A percentile compares a stretch with the other conserved stretches of the same genome.
Conservation (phyloP, 2,329 filamentous ascomycete genomes). For the Microcera coccophila region DNA sequence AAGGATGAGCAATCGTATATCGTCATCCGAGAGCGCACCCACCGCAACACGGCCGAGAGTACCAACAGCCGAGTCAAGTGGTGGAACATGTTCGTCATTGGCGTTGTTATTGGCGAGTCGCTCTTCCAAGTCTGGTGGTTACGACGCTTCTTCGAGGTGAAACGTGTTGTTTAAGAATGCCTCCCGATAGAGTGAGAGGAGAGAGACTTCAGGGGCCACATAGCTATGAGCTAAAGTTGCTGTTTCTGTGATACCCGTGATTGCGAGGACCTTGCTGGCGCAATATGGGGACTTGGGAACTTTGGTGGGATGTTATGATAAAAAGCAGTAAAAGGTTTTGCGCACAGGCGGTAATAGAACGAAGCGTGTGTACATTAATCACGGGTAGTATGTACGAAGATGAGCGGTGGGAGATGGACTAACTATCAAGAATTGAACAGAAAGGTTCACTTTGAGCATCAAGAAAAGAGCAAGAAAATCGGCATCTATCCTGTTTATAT, state of each 20-base stretch:
- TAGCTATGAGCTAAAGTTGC: constrained; percentile 1
- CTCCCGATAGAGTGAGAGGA: not conserved
- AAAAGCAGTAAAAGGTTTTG: constrained; percentile 12
- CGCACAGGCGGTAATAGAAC: constrained; percentile 18
- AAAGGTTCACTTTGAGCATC: too few species aligned
- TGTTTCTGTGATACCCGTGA: constrained; percentile 16
- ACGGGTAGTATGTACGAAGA: constrained; percentile 12
- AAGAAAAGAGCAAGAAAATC: too few species aligned
- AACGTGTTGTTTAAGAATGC: constrained; percentile 55
- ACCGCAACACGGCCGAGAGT: constrained; percentile 98
- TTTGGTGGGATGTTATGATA: constrained; percentile 16
- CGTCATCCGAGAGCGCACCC: constrained; percentile 87
- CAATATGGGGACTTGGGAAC: constrained; percentile 17
- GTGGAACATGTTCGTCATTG: constrained; percentile 98
- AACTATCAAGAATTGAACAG: too few species aligned
- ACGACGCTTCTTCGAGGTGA: constrained; percentile 93
- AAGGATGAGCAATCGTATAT: constrained; percentile 99
- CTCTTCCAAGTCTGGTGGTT: constrained; percentile 99
- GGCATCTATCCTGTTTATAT: too few species aligned
- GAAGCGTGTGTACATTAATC: constrained; percentile 19
- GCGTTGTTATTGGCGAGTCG: constrained; percentile 83
- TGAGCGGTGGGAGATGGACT: not conserved
- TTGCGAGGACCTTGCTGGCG: constrained; percentile 17
- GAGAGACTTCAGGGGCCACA: not conserved
- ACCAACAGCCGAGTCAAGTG: constrained; percentile 97